These are phyloP conservation scores for Trypanosoma lewisi DNA, from an alignment of 208 protist species.

Conservation along the genomic window DNA sequence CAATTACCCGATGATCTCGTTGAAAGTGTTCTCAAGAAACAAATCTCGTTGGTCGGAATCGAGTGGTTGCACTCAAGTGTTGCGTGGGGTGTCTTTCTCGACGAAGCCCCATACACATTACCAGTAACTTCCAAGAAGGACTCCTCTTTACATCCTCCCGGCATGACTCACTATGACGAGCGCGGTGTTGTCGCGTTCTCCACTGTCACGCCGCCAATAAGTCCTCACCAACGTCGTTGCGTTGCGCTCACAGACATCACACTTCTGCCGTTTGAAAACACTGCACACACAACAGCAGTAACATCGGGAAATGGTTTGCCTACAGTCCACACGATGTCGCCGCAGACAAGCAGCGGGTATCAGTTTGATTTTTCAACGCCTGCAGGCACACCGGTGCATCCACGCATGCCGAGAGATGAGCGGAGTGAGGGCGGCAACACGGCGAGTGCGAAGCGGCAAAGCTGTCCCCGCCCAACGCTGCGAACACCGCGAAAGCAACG, in stretches of 20 bases:
- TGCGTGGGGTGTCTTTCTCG: conserved; percentile 66
- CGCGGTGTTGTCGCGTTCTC: background rate
- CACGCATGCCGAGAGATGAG: background rate
- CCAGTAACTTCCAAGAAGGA: no score
- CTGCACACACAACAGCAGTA: background rate
- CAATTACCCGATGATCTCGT: conserved; percentile 7
- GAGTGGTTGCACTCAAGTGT: conserved; percentile 53
- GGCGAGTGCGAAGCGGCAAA: conserved; percentile 8
- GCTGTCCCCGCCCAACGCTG: conserved; percentile 17
- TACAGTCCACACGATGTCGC: background rate
- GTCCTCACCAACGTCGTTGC: background rate
- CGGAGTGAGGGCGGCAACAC: background rate
- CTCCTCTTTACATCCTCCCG: no score
- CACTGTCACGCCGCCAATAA: background rate
- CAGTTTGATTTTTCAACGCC: conserved; percentile 30
- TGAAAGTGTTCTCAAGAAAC: conserved; percentile 16
- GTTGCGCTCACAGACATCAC: conserved; percentile 1
- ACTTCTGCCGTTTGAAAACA: conserved; percentile 17
- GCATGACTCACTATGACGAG: no score
- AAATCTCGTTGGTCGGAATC: conserved; percentile 40
- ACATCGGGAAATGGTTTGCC: no score
- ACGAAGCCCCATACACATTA: conserved; percentile 33
- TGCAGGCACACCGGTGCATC: conserved; percentile 9
- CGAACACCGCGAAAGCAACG: conserved; percentile 19
- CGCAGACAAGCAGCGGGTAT: conserved; percentile 4